Conservation (phyloP, 2,329 filamentous ascomycete genomes). For the Juglanconis oblonga region DNA sequence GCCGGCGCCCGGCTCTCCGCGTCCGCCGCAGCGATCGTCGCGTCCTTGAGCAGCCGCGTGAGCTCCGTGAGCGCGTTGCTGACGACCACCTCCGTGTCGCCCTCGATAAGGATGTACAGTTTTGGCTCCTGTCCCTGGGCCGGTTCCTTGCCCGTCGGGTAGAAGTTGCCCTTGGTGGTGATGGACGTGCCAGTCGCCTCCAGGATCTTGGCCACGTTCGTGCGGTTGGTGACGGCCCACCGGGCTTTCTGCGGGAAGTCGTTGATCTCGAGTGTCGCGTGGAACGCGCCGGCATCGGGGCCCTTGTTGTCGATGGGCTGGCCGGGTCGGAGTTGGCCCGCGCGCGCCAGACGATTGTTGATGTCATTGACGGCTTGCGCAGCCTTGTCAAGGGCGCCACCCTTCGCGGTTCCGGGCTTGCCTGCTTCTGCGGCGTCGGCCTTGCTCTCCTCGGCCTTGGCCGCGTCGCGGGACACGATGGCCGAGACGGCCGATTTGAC, state of each 20-base stretch:
- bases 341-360: slow-evolving; percentile 83
- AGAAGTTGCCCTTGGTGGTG: slow-evolving; percentile 94
- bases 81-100: slow-evolving; percentile 91
- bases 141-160: slow-evolving; percentile 77
- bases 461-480: slow-evolving; percentile 51
- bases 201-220: slow-evolving; percentile 96
- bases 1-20: slow-evolving; percentile 77
- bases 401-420: slow-evolving; percentile 43
- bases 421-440: slow-evolving; percentile 27
- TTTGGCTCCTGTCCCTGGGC: slow-evolving; percentile 77
- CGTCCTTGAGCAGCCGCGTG: slow-evolving; percentile 83
- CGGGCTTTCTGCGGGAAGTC: slow-evolving; percentile 98
- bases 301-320: slow-evolving; percentile 98
- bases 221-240: slow-evolving; percentile 97
- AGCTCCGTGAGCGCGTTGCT: slow-evolving; percentile 88
- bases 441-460: slow-evolving; percentile 37
- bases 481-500: slow-evolving; percentile 62
- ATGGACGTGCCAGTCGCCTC: slow-evolving; percentile 94
- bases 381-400: slow-evolving; percentile 73
- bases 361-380: slow-evolving; percentile 89
- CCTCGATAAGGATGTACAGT: slow-evolving; percentile 95
- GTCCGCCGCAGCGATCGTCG: slow-evolving; percentile 83
- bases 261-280: slow-evolving; percentile 97
- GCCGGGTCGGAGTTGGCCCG: slow-evolving; percentile 83
- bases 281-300: slow-evolving; percentile 92